Percentiles rank a stretch among this genome's conserved stretches.
Conservation (phyloP, 495 filamentous ascomycete species). For the Rhypophila decipiens region DNA sequence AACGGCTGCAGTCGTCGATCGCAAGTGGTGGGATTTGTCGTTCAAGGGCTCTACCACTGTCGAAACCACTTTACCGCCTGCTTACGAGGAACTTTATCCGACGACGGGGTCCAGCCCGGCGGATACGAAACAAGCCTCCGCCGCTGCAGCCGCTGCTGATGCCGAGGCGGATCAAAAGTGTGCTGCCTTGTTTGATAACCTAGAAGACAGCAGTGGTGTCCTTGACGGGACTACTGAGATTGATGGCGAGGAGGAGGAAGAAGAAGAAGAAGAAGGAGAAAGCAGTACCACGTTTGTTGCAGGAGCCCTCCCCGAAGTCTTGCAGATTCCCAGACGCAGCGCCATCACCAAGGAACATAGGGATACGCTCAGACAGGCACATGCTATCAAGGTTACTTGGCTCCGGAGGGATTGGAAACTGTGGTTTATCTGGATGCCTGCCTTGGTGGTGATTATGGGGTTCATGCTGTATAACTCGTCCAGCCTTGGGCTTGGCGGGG, state of each 20-base stretch:
- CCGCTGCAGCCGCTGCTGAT: slow-evolving; percentile 57
- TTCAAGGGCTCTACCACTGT: no score
- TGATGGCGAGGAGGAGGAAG: neutral
- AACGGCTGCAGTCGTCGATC: slow-evolving; percentile 30
- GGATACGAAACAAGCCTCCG: slow-evolving; percentile 56
- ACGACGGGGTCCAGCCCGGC: slow-evolving; percentile 1
- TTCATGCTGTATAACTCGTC: slow-evolving; percentile 14
- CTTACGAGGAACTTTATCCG: slow-evolving; percentile 79
- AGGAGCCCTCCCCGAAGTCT: slow-evolving; percentile 31
- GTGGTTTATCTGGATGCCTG: slow-evolving; percentile 81
- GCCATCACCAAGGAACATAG: slow-evolving; percentile 65
- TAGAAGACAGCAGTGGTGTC: slow-evolving; percentile 9
- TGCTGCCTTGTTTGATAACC: slow-evolving; percentile 46
- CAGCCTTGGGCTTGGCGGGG: no score
- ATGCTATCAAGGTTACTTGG: slow-evolving; percentile 68
- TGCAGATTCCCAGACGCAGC: slow-evolving; percentile 46
- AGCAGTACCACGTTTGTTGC: neutral
- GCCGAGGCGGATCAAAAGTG: slow-evolving; percentile 62
- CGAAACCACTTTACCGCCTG: slow-evolving; percentile 51
- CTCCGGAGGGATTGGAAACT: slow-evolving; percentile 70
- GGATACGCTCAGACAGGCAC: slow-evolving; percentile 62
- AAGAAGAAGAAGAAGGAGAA: neutral
- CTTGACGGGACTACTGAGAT: slow-evolving; percentile 10
- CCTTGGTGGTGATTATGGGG: slow-evolving; percentile 3
- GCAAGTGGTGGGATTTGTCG: slow-evolving; percentile 65